Base-by-base conservation (phyloP, 2,329 filamentous ascomycete genomes). In the Calcarisporium arbuscula region DNA sequence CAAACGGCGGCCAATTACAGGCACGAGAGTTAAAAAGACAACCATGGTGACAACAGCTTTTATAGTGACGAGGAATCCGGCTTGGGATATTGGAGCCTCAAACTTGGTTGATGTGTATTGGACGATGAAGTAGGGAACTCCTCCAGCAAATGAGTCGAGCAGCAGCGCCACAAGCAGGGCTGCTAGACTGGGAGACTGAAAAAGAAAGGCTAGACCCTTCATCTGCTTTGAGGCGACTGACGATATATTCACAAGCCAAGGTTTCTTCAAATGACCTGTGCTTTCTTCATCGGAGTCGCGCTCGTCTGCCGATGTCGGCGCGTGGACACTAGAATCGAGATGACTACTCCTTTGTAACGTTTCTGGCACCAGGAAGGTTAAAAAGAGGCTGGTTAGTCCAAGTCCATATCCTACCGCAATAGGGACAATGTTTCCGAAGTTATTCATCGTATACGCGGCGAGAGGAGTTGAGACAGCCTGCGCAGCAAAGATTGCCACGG, bases 21-120 rank as follows among this genome's bases (percentile, higher is more conserved):
- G 16, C 11, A 29, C 12, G 7, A 17, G 15, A 10, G 27, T 5
- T 16, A 36, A 28, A n/a, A 36, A 14, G 1, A 36, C 28, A 3
- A 36, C 4, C 2, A 36, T 31, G 28, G 27, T 36, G 15, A 36
- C 17, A 8, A 27, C 16, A 16, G 34, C 34, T 19, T 21, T n/a
- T 6, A 31, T 20, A 8, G 28, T 36, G 11, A 36, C 9, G 7
- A 36, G 34, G 11, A 17, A 20, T 5, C 34, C 34, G 5, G 22
- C 34, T 10, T 18, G 18, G 20, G 34, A 30, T 8, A 36, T 36
- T 6, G 34, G 26, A 12, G 16, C 20, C 4, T 14, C 17, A 14
- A 36, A 25, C 14, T 28, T 19, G 19, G n/a, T 36, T 14, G 34
- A 36, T 5, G 20, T 15, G 20, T 30, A 36, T 19, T 36, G 34